Evolutionary conservation across 176 grass and related monocot species (phyloP), one percentile per base, ranked within the genome.

Genomic region (Avena sativa): DNA sequence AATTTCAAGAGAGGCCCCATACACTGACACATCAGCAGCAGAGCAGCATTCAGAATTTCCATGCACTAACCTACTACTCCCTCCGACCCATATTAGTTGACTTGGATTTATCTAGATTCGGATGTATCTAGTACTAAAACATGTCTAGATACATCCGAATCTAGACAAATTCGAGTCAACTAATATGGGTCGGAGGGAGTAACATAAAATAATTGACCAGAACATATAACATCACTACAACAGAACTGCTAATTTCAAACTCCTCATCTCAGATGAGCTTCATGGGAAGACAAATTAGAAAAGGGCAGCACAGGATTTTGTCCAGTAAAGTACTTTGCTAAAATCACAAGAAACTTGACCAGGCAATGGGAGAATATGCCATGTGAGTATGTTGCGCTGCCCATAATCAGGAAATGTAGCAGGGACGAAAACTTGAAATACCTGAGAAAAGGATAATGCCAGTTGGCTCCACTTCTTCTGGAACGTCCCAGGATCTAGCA

Each of bases 401-500:
- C 77, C 36, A 19, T 71, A 63, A 86, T 85, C 44, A 88, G 16
- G 30, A 63, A 77, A 85, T 63, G 15, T 11, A 53, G 69, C 38
- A 91, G 38, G 76, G 40, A 13, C 9, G 34, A 49, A 52, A 87
- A 21, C 26, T 65, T 73, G 28, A 80, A 80, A 83, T 85, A 99
- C 97, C 94, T 99, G 89, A 81, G 94, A 93, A 52, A 92, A 70
- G 16, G 89, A 90, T 85, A 99, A 73, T 38, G 87, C 86, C 20
- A 99, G 86, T 82, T 94, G 94, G 81, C 91, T 88, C 97, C 97
- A 97, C 90, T 99, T 99, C 88, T 79, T 94, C 89, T 97, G 97
- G 86, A 99, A 99, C 17, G 86, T 93, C 79, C 87, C 91, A 90
- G 94, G 94, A 87, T 99, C 97, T 75, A 99, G 73, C 50, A 88